Percentiles rank a stretch among this genome's conserved stretches.
These are phyloP conservation scores for Novymonas esmeraldas DNA, from an alignment of 208 protist species.

Conservation along the genomic window DNA sequence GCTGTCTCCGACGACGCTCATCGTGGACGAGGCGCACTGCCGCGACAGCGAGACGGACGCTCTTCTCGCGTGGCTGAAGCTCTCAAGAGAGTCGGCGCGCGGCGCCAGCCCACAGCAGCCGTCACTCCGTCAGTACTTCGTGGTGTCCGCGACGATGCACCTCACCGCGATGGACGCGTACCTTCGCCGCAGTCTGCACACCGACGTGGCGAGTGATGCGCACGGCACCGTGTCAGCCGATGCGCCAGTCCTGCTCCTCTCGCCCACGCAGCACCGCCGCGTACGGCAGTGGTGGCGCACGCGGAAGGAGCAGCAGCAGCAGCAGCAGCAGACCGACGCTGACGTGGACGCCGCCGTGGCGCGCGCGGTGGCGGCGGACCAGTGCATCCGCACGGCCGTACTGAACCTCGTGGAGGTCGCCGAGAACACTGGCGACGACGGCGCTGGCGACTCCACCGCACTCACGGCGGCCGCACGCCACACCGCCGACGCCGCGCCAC, in stretches of 20 bases:
- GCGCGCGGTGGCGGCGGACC: neutral
- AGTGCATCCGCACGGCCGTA: constrained; percentile 11
- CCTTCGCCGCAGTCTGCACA: constrained; percentile 22
- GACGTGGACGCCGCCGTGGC: neutral
- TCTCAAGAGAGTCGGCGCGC: constrained; percentile 6
- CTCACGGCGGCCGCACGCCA: neutral
- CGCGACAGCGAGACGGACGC: constrained; percentile 75
- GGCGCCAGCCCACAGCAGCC: neutral
- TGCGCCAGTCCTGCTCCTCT: constrained; percentile 17
- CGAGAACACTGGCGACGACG: constrained; percentile 8
- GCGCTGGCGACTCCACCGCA: neutral
- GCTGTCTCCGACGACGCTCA: constrained; percentile 63
- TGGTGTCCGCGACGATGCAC: constrained; percentile 82
- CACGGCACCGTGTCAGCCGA: neutral
- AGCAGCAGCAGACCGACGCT: constrained; percentile 1
- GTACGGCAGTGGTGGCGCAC: constrained; percentile 25
- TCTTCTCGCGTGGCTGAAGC: constrained; percentile 60
- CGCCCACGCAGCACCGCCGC: constrained; percentile 13
- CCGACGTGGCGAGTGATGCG: neutral
- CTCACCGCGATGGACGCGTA: constrained; percentile 50
- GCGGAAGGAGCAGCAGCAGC: no score
- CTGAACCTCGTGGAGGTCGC: constrained; percentile 13
- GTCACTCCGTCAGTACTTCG: constrained; percentile 49
- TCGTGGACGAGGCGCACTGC: constrained; percentile 84
- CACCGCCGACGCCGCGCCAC: neutral